phyloP scores from a whole-genome alignment of 257 asterid species.

The Forsythia suspensa region DNA sequence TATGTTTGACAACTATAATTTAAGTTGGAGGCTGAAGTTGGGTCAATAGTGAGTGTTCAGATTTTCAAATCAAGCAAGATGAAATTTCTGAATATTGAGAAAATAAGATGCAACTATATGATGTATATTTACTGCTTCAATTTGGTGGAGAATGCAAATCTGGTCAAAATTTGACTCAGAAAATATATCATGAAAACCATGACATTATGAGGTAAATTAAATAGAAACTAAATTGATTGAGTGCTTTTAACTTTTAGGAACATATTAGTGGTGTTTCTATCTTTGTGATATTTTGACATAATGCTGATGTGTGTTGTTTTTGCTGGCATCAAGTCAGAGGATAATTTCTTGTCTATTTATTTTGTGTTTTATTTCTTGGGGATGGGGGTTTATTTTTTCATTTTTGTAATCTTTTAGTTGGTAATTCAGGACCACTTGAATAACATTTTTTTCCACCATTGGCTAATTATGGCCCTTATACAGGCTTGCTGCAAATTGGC shows the following conservation, averaged over 20 bases:
- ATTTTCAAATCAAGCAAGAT: not conserved
- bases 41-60: not conserved
- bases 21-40: not conserved
- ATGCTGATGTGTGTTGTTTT: not conserved
- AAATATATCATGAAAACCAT: not conserved
- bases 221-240: not conserved
- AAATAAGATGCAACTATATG: not conserved
- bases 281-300: not conserved
- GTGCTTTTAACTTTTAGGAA: not conserved
- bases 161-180: not conserved
- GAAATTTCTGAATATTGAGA: not conserved
- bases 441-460: not conserved
- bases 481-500: conserved; percentile 98
- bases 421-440: not conserved
- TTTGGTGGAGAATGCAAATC: not conserved
- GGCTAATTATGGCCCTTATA: not conserved
- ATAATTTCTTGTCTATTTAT: not conserved
- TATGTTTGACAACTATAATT: not conserved
- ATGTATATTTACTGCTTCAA: not conserved
- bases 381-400: not conserved
- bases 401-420: not conserved
- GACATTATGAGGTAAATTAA: not conserved
- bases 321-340: not conserved
- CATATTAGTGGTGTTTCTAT: not conserved
- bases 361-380: not conserved